Base-by-base conservation (phyloP, 1,284 basidiomycete genomes). In the Veloporphyrellus conicus region DNA sequence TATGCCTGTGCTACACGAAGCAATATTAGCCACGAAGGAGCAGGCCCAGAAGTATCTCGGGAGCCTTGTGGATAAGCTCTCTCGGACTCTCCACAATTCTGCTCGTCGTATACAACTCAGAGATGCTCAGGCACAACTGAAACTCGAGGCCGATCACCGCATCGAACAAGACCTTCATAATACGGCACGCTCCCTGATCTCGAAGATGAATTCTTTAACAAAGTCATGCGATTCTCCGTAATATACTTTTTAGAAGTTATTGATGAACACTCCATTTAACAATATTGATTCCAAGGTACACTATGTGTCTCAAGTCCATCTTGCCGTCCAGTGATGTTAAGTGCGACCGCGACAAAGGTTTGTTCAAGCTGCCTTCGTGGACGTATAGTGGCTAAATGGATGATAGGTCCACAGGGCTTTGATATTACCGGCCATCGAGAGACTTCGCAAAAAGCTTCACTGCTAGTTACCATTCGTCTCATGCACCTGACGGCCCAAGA, bases 401-500 rank as follows among this genome's bases (percentile, higher is more conserved):
- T 2, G 16, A 42, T 34, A 53, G 54, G 19, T 12, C 57, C 36
- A 20, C 48, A 34, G 48, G 60, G 5, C 42, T 64, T 48, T 40
- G 47, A 51, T 2, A 27, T 67, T 10, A 43, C 46, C 9, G 65
- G 66, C 11, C 22, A 14, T 7, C 47, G 40, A 25, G 57, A 60
- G 23, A 56, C 42, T 0, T 48, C 46, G 33, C 45, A 56, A 12
- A 62, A 63, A 4, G 58, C 71, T 12, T 47, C 52, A 1, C 28
- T 70, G 12, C 41, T 62, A 42, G 74, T 73, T 48, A 68, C 61
- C 1, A 54, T 78, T 14, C 62, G 70, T 47, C 50, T 56, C 1
- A 53, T 80, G 38, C 59, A 69, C 16, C 51, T 81, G 16, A 69
- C 69, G 0, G 55, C 66, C 4, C 68, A 72, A 19, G 71, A 79